Evolutionary conservation across 345 rosid genomes (phyloP), one percentile per base, ranked within the genome.

Genomic region (Stellera chamaejasme): DNA sequence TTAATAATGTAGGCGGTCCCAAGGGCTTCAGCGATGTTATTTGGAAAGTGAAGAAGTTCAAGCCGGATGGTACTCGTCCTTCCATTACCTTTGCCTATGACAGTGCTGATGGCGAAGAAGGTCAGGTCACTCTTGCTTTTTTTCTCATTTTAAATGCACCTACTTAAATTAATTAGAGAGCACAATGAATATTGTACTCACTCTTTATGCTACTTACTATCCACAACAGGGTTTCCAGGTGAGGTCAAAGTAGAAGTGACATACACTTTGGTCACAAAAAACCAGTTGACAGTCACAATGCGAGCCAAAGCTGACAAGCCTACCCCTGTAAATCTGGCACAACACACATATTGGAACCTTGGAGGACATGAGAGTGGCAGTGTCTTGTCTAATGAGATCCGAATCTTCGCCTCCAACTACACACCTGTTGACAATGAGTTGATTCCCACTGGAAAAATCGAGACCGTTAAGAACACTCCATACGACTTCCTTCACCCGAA

Each of bases 271-370:
- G 41, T 48, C 19, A 68, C 67, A 23, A 54, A 76, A 12, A 69
- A 73, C 65, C 54, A 56, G 43, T 16, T 89, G 64, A 62, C 71
- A 47, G 79, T 93, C 43, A 68, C 36, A 53, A 89, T 93, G 99
- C 79, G 77, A 60, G 99, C 82, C 52, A 82, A 72, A 60, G 82
- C 96, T 19, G 77, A 75, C 69, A 86, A 79, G 76, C 73, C 91
- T 13, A 93, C 97, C 11, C 96, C 97, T 0, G 87, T 89, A 41
- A 88, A 84, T 61, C 78, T 93, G 39, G 97, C 89, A 47, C 88
- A 84, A 49, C 99, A 93, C 50, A 68, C 82, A 13, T 92, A 84
- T 57, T 92, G 93, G 93, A 92, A 92, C 76, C 84, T 92, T 11
- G 94, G 88, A 39, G 95, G 95, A 32, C 97, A 89, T 62, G 64